Evolutionary conservation across 805 yeast genomes (phyloP).

Genomic region (Ogataea nakhonphanomensis): DNA sequence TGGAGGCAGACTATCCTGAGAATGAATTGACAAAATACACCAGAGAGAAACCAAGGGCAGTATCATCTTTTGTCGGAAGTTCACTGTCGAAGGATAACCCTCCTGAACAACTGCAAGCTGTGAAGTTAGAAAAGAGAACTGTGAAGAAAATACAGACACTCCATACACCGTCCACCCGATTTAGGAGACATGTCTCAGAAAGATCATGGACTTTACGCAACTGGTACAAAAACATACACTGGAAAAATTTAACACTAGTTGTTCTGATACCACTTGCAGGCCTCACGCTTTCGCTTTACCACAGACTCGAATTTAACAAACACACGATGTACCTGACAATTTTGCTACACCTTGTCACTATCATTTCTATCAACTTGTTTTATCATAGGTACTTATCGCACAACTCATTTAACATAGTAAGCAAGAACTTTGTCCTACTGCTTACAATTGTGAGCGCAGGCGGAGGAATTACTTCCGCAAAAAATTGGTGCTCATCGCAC

Average conservation of each 20-base stretch:
- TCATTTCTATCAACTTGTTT: slow-evolving; percentile 76
- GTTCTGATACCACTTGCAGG: slow-evolving; percentile 49
- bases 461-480: slow-evolving; percentile 71
- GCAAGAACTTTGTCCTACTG: slow-evolving; percentile 40
- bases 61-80: neutral
- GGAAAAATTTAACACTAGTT: slow-evolving; percentile 63
- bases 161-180: slow-evolving; percentile 17
- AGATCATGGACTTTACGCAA: slow-evolving; percentile 71
- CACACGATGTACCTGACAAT: slow-evolving; percentile 49
- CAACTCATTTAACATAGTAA: slow-evolving; percentile 46
- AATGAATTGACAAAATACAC: slow-evolving; percentile 28
- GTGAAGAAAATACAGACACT: slow-evolving; percentile 24
- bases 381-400: slow-evolving; percentile 80
- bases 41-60: neutral
- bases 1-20: slow-evolving; percentile 31
- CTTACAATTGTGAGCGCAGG: slow-evolving; percentile 66
- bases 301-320: slow-evolving; percentile 12
- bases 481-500: slow-evolving; percentile 81
- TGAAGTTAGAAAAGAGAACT: slow-evolving; percentile 7
- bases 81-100: slow-evolving; percentile 2
- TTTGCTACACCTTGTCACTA: slow-evolving; percentile 54
- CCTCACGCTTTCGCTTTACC: slow-evolving; percentile 1
- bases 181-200: slow-evolving; percentile 56
- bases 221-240: slow-evolving; percentile 71
- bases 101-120: slow-evolving; percentile 32